Conservation (phyloP, 2,329 filamentous ascomycete genomes). For the Thelonectria olida region DNA sequence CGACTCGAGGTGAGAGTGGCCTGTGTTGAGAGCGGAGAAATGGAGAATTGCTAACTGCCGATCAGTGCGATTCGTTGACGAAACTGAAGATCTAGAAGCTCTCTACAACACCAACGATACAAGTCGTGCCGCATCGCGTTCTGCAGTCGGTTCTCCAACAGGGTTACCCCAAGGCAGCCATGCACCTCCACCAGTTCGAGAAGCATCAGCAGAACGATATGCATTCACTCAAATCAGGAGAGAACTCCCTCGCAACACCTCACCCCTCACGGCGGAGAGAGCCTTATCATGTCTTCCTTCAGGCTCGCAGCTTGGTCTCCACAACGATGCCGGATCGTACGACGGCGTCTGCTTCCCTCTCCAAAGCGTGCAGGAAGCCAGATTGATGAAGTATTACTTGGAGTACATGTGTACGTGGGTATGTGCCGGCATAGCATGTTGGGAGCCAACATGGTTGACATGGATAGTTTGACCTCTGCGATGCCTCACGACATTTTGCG, state of each 20-base stretch:
- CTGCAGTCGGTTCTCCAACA: not conserved
- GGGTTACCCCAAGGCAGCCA: not conserved
- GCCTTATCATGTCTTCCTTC: slow-evolving; percentile 13
- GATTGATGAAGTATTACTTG: slow-evolving; percentile 40
- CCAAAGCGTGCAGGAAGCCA: slow-evolving; percentile 30
- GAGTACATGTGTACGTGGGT: slow-evolving; percentile 43
- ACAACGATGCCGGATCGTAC: slow-evolving; percentile 9
- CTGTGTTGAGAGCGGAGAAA: not conserved
- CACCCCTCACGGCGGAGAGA: not conserved
- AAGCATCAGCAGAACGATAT: not conserved
- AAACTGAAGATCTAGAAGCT: slow-evolving; percentile 26
- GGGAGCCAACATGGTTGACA: not conserved
- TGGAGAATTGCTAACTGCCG: not conserved
- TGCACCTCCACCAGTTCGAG: not conserved
- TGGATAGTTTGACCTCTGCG: slow-evolving; percentile 53
- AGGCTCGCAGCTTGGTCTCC: slow-evolving; percentile 19
- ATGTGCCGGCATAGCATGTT: slow-evolving; percentile 2
- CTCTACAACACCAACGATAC: slow-evolving; percentile 19
- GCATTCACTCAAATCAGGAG: slow-evolving; percentile 3
- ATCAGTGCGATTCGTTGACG: slow-evolving; percentile 29
- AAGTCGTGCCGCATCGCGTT: not conserved
- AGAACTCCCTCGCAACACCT: not conserved
- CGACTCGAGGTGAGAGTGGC: slow-evolving; percentile 22
- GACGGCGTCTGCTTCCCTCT: slow-evolving; percentile 30
- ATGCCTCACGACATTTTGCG: slow-evolving; percentile 58